These are phyloP conservation scores for Ophiostoma piceae DNA, from an alignment of 2,329 filamentous ascomycete species.

Conservation along the genomic window DNA sequence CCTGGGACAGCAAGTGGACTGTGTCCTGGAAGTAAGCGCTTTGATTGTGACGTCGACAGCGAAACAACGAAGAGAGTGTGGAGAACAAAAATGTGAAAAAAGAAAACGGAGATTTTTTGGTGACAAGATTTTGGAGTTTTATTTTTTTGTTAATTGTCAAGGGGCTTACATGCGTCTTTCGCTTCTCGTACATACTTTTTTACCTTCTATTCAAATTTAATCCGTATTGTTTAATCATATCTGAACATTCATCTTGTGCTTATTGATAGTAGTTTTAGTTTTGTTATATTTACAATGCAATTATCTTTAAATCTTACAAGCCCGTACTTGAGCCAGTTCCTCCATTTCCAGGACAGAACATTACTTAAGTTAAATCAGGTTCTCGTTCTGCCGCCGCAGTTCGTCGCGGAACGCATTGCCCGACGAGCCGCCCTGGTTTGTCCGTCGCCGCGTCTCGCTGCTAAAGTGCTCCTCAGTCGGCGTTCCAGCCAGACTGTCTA, in stretches of 20 bases:
- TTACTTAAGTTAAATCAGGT: conserved; percentile 10
- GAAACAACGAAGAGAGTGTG: not conserved
- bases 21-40: conserved; percentile 44
- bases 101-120: not conserved
- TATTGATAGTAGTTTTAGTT: not conserved
- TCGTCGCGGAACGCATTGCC: conserved; percentile 48
- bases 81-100: not conserved
- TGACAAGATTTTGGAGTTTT: not conserved
- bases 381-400: conserved; percentile 42
- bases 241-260: not conserved
- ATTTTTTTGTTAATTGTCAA: not conserved
- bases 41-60: not conserved
- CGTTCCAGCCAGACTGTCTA: conserved; percentile 47
- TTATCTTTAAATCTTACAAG: not conserved
- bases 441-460: conserved; percentile 26
- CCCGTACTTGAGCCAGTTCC: not conserved
- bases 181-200: not conserved
- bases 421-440: conserved; percentile 24
- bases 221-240: not conserved
- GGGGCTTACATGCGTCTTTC: not conserved
- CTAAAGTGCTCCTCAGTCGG: conserved; percentile 42
- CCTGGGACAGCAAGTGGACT: conserved; percentile 55
- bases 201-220: not conserved
- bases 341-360: not conserved
- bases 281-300: not conserved